Evolutionary conservation across 345 rosid species (phyloP).

Genomic region (Linum trigynum): DNA sequence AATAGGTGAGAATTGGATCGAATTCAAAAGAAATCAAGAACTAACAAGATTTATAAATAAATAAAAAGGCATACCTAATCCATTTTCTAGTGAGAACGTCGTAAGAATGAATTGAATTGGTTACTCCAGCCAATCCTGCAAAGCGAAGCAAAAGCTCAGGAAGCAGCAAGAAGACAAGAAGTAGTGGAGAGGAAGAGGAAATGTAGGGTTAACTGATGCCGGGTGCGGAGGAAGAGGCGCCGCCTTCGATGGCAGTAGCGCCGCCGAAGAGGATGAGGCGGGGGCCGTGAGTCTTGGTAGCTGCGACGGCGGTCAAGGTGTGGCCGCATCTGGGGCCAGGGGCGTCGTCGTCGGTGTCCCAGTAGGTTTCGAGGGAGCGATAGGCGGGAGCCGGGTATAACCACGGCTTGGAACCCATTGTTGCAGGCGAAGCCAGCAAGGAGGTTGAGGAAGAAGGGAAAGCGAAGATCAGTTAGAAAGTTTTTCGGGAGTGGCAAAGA

Average conservation of each 20-base stretch:
- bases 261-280: constrained; percentile 94
- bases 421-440: constrained; percentile 5
- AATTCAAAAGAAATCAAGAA: neutral
- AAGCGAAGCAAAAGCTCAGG: neutral
- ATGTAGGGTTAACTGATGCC: constrained; percentile 64
- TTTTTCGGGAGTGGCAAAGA: constrained; percentile 1
- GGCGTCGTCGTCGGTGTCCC: constrained; percentile 86
- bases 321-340: constrained; percentile 92
- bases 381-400: constrained; percentile 75
- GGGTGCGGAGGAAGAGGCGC: constrained; percentile 61
- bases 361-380: constrained; percentile 65
- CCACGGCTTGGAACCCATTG: constrained; percentile 81
- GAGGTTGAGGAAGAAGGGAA: neutral
- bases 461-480: neutral
- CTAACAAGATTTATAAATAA: neutral
- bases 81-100: constrained; percentile 87
- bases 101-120: constrained; percentile 87
- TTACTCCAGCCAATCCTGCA: constrained; percentile 89
- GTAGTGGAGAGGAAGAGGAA: neutral
- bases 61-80: constrained; percentile 45
- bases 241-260: constrained; percentile 97
- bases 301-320: constrained; percentile 90
- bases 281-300: constrained; percentile 84
- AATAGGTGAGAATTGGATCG: neutral
- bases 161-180: neutral